Evolutionary conservation across 148 eudicot genomes (phyloP), one percentile per base, ranked within the genome.

Genomic region (Vaccinium vitisidaea): DNA sequence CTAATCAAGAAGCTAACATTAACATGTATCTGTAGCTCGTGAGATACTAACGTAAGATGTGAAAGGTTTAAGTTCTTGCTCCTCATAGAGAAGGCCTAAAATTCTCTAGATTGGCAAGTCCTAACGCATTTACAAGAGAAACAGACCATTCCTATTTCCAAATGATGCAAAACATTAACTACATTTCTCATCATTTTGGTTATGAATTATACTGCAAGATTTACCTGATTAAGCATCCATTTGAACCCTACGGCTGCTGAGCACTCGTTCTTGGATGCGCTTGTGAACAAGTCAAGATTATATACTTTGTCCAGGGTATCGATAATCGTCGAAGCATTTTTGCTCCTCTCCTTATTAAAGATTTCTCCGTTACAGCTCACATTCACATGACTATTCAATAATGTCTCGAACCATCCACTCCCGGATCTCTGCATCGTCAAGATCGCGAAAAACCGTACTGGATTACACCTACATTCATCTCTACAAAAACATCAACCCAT

Each of bases 391-490:
- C 93, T 94, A 23, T 94, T 94, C 30, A 94, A 71, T 88, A 94
- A 87, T n/a, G 98, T 94, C 82, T 93, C 98, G 21, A 94, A 94
- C 98, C 98, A 94, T 79, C 98, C 98, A 65, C 98, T 94, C 79
- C 98, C 98, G 2, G 98, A 94, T 83, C 98, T 93, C 86, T 94
- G 98, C 98, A 91, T 94, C 19, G 98, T 93, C 67, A 93, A 50
- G 48, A 94, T 90, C 18, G 87, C 96, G 59, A 94, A 94, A n/a
- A 46, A 86, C 54, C 91, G 83, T 23, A 94, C 92, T 1, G 96
- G 93, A 75, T 93, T 94, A 87, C 94, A 89, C 21, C 71, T 89
- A 75, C 98, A 94, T 86, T 93, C 98, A 80, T 89, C 85, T 91
- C 95, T 94, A 67, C 86, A 87, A 81, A 75, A 8, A 10, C 83